Percentiles rank a stretch among this genome's conserved stretches.
phyloP scores from a whole-genome alignment of 768 basidiomycete genomes.

The Amanita pallidorosea region DNA sequence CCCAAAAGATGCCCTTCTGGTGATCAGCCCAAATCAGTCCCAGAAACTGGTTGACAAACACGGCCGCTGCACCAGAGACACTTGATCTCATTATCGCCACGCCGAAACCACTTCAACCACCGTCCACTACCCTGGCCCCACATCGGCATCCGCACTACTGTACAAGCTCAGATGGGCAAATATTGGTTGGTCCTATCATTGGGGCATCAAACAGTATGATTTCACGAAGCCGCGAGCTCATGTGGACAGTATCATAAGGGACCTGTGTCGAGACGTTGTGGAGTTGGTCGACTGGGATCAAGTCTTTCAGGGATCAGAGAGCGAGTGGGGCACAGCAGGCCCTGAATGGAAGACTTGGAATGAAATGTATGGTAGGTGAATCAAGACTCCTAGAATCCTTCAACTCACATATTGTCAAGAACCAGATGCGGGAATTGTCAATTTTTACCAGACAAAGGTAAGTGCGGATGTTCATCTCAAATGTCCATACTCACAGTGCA shows the following conservation, averaged over 20 bases:
- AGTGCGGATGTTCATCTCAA: neutral
- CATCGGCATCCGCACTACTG: constrained; percentile 44
- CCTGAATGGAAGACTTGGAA: constrained; percentile 68
- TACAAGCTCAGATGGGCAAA: constrained; percentile 90
- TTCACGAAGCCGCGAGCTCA: constrained; percentile 60
- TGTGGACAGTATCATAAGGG: constrained; percentile 45
- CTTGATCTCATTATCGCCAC: constrained; percentile 39
- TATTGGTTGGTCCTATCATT: constrained; percentile 94
- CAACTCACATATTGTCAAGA: constrained; percentile 30
- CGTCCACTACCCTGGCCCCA: constrained; percentile 49
- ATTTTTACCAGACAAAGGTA: constrained; percentile 82
- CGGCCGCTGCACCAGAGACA: constrained; percentile 48
- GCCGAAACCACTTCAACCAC: constrained; percentile 52
- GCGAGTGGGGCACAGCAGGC: constrained; percentile 41
- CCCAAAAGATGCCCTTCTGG: constrained; percentile 28
- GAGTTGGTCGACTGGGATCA: constrained; percentile 54
- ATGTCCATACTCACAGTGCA: neutral
- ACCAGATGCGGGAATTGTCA: constrained; percentile 94
- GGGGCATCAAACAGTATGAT: constrained; percentile 94
- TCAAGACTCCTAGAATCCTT: constrained; percentile 1
- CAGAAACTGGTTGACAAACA: constrained; percentile 62
- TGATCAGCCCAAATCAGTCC: constrained; percentile 27
- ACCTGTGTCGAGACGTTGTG: constrained; percentile 57
- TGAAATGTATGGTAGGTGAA: constrained; percentile 58
- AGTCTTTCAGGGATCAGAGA: constrained; percentile 36